Evolutionary conservation across 371 early-diverging fungal genomes (phyloP).

Genomic region (Mucor circinelloides): DNA sequence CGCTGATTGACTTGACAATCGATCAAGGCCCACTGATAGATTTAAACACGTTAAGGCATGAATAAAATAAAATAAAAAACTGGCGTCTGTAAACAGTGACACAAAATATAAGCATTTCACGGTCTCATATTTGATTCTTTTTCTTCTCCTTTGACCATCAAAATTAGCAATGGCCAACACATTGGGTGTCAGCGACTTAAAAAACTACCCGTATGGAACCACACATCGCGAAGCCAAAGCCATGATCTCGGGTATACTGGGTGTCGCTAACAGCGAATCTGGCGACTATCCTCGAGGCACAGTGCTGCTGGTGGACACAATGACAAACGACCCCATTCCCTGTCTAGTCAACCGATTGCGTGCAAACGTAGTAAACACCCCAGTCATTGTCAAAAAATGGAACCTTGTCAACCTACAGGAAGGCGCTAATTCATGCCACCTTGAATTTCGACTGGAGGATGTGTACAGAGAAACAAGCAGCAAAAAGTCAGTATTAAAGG

Average conservation of each 20-base stretch:
- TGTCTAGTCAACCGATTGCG: slow-evolving; percentile 16
- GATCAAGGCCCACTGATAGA: neutral
- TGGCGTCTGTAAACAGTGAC: neutral
- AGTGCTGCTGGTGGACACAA: neutral
- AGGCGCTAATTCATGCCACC: neutral
- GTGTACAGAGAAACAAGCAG: neutral
- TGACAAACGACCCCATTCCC: neutral
- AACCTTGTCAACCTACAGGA: slow-evolving; percentile 7
- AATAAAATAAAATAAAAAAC: too few species aligned
- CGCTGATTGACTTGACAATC: neutral
- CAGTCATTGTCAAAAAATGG: slow-evolving; percentile 17
- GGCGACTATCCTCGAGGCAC: neutral
- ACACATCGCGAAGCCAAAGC: neutral
- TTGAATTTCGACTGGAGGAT: slow-evolving; percentile 15
- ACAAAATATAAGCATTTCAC: neutral
- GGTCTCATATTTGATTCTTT: neutral
- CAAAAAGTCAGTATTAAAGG: neutral
- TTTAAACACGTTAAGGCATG: neutral
- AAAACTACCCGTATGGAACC: neutral
- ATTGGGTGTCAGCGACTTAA: neutral
- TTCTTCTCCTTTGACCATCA: neutral
- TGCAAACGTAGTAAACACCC: neutral
- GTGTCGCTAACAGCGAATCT: neutral
- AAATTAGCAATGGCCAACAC: neutral
- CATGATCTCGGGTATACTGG: neutral